phyloP scores from a whole-genome alignment of 2,329 filamentous ascomycete species.

The Aspergillus tamarii region DNA sequence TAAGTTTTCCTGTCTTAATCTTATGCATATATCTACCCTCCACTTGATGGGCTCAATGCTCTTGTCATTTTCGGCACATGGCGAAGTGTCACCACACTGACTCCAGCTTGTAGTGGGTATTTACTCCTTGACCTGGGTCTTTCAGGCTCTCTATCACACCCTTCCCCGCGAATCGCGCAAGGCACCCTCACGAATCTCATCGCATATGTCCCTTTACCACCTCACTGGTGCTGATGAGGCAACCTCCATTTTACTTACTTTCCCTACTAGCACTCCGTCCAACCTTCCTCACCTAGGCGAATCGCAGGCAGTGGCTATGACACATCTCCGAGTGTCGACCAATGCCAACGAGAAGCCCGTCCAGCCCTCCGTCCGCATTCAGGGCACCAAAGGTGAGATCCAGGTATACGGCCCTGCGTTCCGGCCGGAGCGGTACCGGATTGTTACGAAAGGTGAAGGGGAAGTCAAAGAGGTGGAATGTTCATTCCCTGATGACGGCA shows the following conservation, averaged over 20 bases:
- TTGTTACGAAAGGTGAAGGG: conserved; percentile 59
- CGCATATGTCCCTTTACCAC: conserved; percentile 72
- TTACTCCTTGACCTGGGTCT: conserved; percentile 88
- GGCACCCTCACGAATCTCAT: conserved; percentile 65
- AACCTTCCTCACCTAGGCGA: conserved; percentile 46
- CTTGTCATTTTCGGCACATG: neutral
- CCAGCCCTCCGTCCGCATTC: conserved; percentile 73
- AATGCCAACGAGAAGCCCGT: conserved; percentile 65
- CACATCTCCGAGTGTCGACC: conserved; percentile 63
- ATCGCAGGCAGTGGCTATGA: conserved; percentile 73
- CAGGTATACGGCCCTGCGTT: conserved; percentile 75
- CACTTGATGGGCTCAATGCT: neutral
- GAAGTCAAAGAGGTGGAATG: conserved; percentile 47
- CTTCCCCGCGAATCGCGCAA: conserved; percentile 67
- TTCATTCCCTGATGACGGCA: conserved; percentile 62
- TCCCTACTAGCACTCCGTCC: conserved; percentile 61
- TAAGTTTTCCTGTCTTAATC: conserved; percentile 30
- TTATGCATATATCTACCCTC: neutral
- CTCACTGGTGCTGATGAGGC: conserved; percentile 75
- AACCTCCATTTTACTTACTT: conserved; percentile 76
- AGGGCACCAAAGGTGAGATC: conserved; percentile 80
- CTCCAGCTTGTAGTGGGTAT: conserved; percentile 65
- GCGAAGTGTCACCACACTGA: neutral
- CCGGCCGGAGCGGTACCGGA: conserved; percentile 66
- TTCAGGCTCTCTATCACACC: conserved; percentile 83